These are phyloP conservation scores for Cokeromyces recurvatus DNA, from an alignment of 371 early-diverging fungal species.

Conservation along the genomic window DNA sequence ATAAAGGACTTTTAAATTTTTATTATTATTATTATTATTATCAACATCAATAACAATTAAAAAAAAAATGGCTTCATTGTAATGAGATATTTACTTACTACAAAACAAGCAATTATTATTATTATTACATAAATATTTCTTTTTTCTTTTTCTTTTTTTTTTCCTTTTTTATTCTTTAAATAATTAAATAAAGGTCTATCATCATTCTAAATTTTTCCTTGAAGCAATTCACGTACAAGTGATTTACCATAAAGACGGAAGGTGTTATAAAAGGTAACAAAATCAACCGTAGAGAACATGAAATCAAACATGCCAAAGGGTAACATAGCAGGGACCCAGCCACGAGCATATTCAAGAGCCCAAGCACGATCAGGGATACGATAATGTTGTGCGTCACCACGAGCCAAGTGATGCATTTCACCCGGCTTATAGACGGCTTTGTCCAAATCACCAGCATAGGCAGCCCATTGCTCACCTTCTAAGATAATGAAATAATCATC, in stretches of 20 bases:
- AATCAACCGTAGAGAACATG: slow-evolving; percentile 48
- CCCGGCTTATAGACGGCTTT: slow-evolving; percentile 41
- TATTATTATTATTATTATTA: neutral
- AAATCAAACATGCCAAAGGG: slow-evolving; percentile 49
- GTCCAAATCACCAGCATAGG: slow-evolving; percentile 35
- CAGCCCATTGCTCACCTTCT: slow-evolving; percentile 57
- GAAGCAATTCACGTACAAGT: slow-evolving; percentile 25
- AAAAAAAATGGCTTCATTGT: no score
- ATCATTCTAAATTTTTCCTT: slow-evolving; percentile 44
- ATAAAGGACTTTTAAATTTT: no score
- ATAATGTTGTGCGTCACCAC: slow-evolving; percentile 49
- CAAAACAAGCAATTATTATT: no score
- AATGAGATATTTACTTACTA: no score
- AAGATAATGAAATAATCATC: slow-evolving; percentile 58
- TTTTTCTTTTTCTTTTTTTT: no score
- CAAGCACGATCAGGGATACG: slow-evolving; percentile 51
- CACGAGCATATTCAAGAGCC: slow-evolving; percentile 55
- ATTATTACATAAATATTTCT: no score
- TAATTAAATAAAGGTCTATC: no score
- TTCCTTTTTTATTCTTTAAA: no score
- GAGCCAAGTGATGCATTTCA: slow-evolving; percentile 46
- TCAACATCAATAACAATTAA: no score
- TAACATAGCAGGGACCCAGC: slow-evolving; percentile 53
- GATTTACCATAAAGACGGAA: slow-evolving; percentile 31
- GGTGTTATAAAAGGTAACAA: slow-evolving; percentile 27